A percentile compares a stretch with the other conserved stretches of the same genome.
phyloP scores from a whole-genome alignment of 805 yeast genomes.

The Barnettozyma pratensis region DNA sequence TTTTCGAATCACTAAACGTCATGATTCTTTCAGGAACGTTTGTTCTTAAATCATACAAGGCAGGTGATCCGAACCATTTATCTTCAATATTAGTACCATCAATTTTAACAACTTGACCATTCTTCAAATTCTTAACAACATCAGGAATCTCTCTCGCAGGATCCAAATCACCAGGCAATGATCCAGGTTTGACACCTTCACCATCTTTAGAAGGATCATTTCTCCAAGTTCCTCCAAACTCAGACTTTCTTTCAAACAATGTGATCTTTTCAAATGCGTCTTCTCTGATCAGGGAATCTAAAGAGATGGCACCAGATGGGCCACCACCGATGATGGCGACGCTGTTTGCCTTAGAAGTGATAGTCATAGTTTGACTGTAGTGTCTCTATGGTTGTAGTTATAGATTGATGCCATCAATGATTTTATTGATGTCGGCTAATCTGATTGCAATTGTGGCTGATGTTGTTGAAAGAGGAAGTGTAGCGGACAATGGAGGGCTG shows the following conservation, averaged over 20 bases:
- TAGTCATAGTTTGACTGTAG: neutral
- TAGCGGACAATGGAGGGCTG: too few relatives aligned
- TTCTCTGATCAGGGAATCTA: slow-evolving; percentile 30
- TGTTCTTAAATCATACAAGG: slow-evolving; percentile 8
- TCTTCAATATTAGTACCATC: neutral
- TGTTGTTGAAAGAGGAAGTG: too few relatives aligned
- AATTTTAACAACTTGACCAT: neutral
- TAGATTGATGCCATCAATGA: neutral
- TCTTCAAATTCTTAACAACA: neutral
- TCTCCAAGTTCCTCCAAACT: slow-evolving; percentile 40
- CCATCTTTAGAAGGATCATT: slow-evolving; percentile 20
- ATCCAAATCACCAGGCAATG: neutral
- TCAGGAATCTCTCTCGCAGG: slow-evolving; percentile 1
- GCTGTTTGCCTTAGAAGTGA: neutral
- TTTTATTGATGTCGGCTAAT: neutral
- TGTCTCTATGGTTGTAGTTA: too few relatives aligned
- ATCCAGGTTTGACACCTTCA: slow-evolving; percentile 1
- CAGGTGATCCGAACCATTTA: slow-evolving; percentile 3
- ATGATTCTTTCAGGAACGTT: slow-evolving; percentile 9
- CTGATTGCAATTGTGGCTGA: too few relatives aligned
- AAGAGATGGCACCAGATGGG: slow-evolving; percentile 38
- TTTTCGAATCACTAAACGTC: slow-evolving; percentile 6
- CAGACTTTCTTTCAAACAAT: slow-evolving; percentile 34
- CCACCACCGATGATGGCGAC: slow-evolving; percentile 46
- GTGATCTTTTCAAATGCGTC: slow-evolving; percentile 27